A percentile compares a stretch with the other conserved stretches of the same genome.
Conservation (phyloP, 768 basidiomycete species). For the Serpula lacrymans region DNA sequence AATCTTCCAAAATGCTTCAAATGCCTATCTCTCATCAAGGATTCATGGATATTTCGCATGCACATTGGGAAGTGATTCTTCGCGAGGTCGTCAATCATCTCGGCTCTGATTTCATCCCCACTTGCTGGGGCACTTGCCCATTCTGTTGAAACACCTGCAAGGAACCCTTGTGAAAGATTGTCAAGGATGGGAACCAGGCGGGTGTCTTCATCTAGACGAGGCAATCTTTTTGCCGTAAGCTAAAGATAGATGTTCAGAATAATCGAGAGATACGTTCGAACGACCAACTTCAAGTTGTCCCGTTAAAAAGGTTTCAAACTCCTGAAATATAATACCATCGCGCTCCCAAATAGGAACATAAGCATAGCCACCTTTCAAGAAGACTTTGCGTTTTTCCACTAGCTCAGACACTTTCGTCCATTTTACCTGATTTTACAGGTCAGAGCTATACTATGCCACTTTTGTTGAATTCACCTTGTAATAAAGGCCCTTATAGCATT, state of each 20-base stretch:
- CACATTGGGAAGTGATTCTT: conserved; percentile 91
- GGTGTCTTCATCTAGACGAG: conserved; percentile 91
- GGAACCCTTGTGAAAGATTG: conserved; percentile 91
- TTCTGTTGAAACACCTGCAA: conserved; percentile 85
- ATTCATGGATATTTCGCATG: conserved; percentile 88
- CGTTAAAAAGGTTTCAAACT: conserved; percentile 72
- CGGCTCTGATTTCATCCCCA: conserved; percentile 77
- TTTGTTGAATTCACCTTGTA: conserved; percentile 61
- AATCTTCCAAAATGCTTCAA: conserved; percentile 90
- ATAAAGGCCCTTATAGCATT: no score
- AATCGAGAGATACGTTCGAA: background rate
- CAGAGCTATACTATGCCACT: background rate
- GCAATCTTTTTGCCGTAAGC: conserved; percentile 83
- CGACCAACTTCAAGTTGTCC: conserved; percentile 69
- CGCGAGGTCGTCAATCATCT: conserved; percentile 89
- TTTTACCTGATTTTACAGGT: conserved; percentile 59
- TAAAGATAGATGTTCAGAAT: conserved; percentile 27
- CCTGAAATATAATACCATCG: conserved; percentile 84
- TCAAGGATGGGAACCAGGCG: conserved; percentile 85
- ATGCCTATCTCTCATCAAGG: conserved; percentile 72
- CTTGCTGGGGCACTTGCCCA: conserved; percentile 58
- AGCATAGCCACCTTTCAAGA: conserved; percentile 79
- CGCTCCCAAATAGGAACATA: conserved; percentile 78
- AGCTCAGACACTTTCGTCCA: conserved; percentile 96
- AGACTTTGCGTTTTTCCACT: conserved; percentile 76